Evolutionary conservation across 768 basidiomycete species (phyloP).

Genomic region (Auricularia sp.): DNA sequence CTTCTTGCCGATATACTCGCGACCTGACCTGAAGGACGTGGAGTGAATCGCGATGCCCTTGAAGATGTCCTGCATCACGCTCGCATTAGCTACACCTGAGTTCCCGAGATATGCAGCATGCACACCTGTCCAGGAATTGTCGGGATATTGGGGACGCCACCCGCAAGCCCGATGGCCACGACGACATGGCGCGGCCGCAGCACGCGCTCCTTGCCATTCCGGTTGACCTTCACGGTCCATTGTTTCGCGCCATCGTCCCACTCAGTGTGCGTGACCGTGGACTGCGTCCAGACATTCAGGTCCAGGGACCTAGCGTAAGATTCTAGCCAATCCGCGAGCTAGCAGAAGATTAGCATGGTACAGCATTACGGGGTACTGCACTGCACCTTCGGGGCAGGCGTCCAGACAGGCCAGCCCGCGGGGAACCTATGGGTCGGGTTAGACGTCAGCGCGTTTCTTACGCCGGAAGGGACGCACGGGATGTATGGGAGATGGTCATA

Average conservation of each 20-base stretch:
- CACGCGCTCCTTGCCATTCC: constrained; percentile 19
- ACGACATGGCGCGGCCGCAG: constrained; percentile 36
- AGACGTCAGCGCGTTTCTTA: not conserved
- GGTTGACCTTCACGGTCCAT: not conserved
- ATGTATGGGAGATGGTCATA: constrained; percentile 52
- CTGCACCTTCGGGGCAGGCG: constrained; percentile 38
- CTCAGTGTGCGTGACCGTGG: constrained; percentile 8
- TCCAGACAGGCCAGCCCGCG: constrained; percentile 46
- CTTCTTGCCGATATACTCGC: constrained; percentile 55
- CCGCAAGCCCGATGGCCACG: constrained; percentile 45
- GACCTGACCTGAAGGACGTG: constrained; percentile 38
- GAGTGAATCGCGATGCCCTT: constrained; percentile 57
- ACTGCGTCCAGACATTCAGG: constrained; percentile 48
- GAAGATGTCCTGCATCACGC: constrained; percentile 37
- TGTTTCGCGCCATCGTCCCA: constrained; percentile 22
- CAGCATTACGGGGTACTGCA: not conserved
- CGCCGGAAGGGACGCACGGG: constrained; percentile 31
- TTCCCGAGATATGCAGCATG: not conserved
- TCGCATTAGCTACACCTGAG: not conserved
- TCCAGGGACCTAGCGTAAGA: constrained; percentile 49
- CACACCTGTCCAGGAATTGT: constrained; percentile 24
- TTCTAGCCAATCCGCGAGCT: constrained; percentile 63
- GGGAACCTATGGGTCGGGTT: constrained; percentile 35
- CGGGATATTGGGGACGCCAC: constrained; percentile 37
- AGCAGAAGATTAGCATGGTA: not conserved